Evolutionary conservation across 106 monocot genomes (phyloP), one percentile per base, ranked within the genome.

Genomic region (Amphibolis antarctica): DNA sequence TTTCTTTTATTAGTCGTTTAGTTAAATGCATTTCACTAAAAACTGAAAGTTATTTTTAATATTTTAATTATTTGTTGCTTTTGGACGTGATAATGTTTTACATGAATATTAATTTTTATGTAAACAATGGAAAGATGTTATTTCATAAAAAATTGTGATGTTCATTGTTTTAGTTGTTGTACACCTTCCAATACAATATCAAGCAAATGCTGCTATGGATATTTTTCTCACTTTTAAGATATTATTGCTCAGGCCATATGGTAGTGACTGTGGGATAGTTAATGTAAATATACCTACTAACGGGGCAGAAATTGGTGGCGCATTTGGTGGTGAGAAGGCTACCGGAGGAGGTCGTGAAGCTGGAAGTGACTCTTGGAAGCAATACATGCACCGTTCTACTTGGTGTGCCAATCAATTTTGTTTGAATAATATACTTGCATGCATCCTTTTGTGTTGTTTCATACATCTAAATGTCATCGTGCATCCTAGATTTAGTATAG

Each of bases 311-410:
- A 94, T 89, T 58, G 94, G 94, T 65, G 94, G 94, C 74, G 94
- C 94, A 57, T 94, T 94, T 80, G 94, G 94, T 70, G 94, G 94
- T 60, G 94, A 94, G 63, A 94, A 94, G 53, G 94, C 94, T 28
- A 94, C 94, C 60, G 94, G 94, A 30, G 94, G 94, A 74, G 94
- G 94, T 24, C 74, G 94, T 49, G 94, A 94, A 86, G 94, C 94
- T 62, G 94, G 94, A 70, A 94, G 94, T 61, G 94, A 94, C 77
- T 94, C 94, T 0, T 94, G 94, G 94, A 94, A 89, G 69, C 94
- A 94, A 74, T 94, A 94, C 71, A 89, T 94, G 94, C 76, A 83
- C 5, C 89, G 94, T 44, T 79, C 94, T 65, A 94, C 94, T 54
- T 94, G 89, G 94, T 94, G 20, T 42, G 60, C 44, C 43, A 56